Conservation (phyloP, 1,139 yeast genomes). For the Saccharomycopsis hybrid region DNA sequence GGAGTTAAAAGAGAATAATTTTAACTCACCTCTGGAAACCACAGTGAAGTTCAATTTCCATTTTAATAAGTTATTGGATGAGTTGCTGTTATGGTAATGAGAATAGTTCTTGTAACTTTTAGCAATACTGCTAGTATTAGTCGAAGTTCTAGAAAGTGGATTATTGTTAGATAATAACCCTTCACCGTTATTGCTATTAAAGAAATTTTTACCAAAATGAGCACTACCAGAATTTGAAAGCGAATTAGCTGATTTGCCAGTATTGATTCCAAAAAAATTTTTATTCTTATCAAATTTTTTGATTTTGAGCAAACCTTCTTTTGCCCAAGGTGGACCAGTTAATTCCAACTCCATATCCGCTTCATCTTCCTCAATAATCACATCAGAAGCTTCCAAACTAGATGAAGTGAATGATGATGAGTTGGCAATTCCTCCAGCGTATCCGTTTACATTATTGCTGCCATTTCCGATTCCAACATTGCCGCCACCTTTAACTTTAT, state of each 20-base stretch:
- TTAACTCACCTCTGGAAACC: constrained; percentile 20
- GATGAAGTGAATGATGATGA: constrained; percentile 6
- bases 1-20: constrained; percentile 18
- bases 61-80: constrained; percentile 7
- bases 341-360: constrained; percentile 54
- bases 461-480: not conserved
- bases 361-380: constrained; percentile 29
- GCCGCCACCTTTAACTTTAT: not conserved
- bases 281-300: constrained; percentile 19
- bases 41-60: constrained; percentile 21
- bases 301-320: constrained; percentile 55
- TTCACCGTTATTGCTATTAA: constrained; percentile 6
- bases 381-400: constrained; percentile 12
- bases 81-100: not conserved
- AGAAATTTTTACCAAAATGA: constrained; percentile 7
- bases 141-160: constrained; percentile 8
- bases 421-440: not conserved
- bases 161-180: not conserved
- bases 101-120: not conserved
- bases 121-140: constrained; percentile 11
- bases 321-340: constrained; percentile 72
- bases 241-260: not conserved
- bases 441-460: not conserved
- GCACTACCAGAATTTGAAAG: constrained; percentile 1
- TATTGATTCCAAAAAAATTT: constrained; percentile 10